phyloP scores from a whole-genome alignment of 495 filamentous ascomycete genomes.

The Annulohypoxylon maeteangense region DNA sequence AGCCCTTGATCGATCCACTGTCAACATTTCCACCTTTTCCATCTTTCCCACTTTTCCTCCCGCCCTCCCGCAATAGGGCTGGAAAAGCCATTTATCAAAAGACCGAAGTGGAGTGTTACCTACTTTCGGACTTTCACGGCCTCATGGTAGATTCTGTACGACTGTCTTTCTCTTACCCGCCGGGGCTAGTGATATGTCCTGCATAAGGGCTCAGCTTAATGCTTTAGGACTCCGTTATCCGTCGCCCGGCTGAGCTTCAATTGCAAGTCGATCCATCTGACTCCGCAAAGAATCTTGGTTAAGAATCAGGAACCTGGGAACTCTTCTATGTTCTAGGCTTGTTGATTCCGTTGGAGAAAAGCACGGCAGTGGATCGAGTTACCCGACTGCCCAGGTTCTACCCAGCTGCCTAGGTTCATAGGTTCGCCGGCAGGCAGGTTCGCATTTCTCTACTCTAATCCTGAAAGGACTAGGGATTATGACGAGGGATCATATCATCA shows the following conservation, averaged over 20 bases:
- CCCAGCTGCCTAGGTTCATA: too few relatives aligned
- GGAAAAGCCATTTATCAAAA: conserved; percentile 9
- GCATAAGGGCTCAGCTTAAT: conserved; percentile 43
- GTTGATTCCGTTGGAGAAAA: not conserved
- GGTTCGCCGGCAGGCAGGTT: not conserved
- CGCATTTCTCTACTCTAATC: not conserved
- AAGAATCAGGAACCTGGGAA: not conserved
- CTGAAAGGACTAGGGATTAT: not conserved
- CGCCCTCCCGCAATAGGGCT: conserved; percentile 29
- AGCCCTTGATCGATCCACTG: not conserved
- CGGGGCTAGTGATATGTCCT: conserved; percentile 50
- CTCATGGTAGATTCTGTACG: conserved; percentile 21
- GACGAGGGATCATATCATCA: not conserved
- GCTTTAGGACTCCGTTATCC: conserved; percentile 19
- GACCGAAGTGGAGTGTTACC: conserved; percentile 32
- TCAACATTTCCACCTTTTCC: not conserved
- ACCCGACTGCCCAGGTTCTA: too few relatives aligned
- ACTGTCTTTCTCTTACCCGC: conserved; percentile 52
- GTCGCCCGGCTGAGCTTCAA: conserved; percentile 35
- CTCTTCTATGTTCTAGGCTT: conserved; percentile 18
- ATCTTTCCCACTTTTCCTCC: conserved; percentile 4
- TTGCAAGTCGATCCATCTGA: conserved; percentile 10
- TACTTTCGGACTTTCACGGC: conserved; percentile 36
- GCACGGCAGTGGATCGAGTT: not conserved
- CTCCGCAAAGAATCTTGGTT: not conserved